Base-by-base conservation (phyloP, 2,329 filamentous ascomycete species). In the Coniochaeta pulveracea region DNA sequence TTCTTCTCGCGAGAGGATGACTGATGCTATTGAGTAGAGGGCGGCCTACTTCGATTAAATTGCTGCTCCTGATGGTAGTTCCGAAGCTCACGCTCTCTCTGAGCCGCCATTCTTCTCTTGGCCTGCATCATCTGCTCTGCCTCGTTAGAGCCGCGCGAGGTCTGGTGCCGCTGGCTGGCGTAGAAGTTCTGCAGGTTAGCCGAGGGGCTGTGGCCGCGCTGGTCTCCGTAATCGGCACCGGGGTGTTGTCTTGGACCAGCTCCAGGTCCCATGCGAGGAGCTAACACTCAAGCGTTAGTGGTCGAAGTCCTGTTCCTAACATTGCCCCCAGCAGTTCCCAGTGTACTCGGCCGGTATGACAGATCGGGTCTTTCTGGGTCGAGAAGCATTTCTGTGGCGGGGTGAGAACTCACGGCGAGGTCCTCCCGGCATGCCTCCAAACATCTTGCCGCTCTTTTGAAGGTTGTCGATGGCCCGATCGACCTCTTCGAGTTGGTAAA, bases 31-130 rank as follows among this genome's bases (percentile, higher is more conserved):
- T 72, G 71, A 75, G 73, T 69, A 72, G 72, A 74, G 74, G 76
- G 73, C 61, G 77, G 77, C 82, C 77, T 85, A 96, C 91, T 95
- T 85, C 89, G 80, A 72, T 96, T 93, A 67, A 93, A 96, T 77
- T 98, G 91, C 76, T 98, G 91, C 76, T 98, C 91, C 66, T 95
- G 93, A 67, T 98, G 91, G 66, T 96, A 94, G 66, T 96, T 98
- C 63, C 91, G 85, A 61, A 98, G 80, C 69, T 98, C 91, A 63
- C 89, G 84, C 72, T 98, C 91, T 63, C 91, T 85, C 67, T 96
- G 91, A 59, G 91, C 91, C 54, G 91, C 91, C 85, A 96, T 93
- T 70, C 89, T 83, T 68, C 91, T 85, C 75, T 96, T 96, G 52
- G 86, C 88, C 76, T 96, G 91, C 72, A 94, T 85, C 77, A 95